Evolutionary conservation across 306 rosid species (phyloP), one percentile per base, ranked within the genome.

Genomic region (Prunus salicina): DNA sequence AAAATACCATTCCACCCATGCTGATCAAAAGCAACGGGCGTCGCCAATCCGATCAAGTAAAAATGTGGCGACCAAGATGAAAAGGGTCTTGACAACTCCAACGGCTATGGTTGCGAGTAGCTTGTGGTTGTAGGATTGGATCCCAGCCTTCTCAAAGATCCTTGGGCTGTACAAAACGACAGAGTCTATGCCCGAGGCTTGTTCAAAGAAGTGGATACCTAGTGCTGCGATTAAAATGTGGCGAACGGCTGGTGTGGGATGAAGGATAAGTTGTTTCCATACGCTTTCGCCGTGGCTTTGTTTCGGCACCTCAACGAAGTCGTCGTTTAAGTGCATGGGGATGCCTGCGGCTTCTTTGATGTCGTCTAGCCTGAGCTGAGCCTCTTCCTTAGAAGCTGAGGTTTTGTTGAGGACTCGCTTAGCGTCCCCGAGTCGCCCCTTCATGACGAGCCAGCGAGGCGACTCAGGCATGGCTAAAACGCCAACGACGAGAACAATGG

Each of bases 201-300:
- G 95, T 51, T 88, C 93, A 50, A 89, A 91, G 75, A 91, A 85
- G 70, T 91, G 90, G n/a, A 88, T 86, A 0, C 95, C 89, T 0
- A 89, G 28, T 0, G 82, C 90, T 0, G 89, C 86, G 2, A 89
- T 84, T 2, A 89, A 5, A n/a, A 88, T 85, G 38, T 91, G 97
- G 12, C 90, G 87, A 64, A 91, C 76, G 11, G 90, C 27, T 1
- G 89, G 87, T 3, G 95, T 83, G 8, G 95, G 91, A 52, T 66
- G 80, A 25, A 89, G 68, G 65, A 88, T n/a, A 0, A 89, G 24
- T 20, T 91, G 93, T 69, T 87, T 79, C 97, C 97, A 91, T 0
- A 88, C 91, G 2, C 88, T 88, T 2, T 81, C 78, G 0, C 89
- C 88, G 0, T 55, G 66, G 69, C 28, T 82, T 3, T 2, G 16